Base-by-base conservation (phyloP, 1,284 basidiomycete genomes). In the Melampsora americana region DNA sequence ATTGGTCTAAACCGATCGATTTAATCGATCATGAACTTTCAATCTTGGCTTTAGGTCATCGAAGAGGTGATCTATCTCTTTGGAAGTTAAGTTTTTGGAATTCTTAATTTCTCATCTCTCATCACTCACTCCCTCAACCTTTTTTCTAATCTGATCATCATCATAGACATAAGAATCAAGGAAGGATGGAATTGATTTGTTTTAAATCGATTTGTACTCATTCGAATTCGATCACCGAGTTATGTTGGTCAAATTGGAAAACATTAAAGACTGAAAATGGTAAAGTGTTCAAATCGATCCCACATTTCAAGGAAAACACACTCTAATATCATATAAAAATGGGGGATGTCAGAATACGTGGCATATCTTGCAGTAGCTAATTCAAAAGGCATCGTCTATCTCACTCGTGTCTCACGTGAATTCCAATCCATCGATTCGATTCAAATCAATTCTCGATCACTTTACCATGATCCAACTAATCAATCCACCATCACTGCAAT, bases 11-110 rank as follows among this genome's bases (percentile, higher is more conserved):
- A 16, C 16, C 35, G 35, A 26, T 30, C 18, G 62, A n/a, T 7
- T 28, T 59, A 9, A 23, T 50, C 30, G 62, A 66, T 35, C 44
- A 30, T 16, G 62, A 65, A 53, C 61, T 66, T n/a, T 73, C 70
- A 12, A 26, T 73, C 44, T 61, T 73, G 35, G 70, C 70, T 20
- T 20, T 73, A 5, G 70, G 70, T 16, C 62, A 66, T 44, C 44
- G 70, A 26, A 65, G 70, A 56, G 70, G 70, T 23, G 62, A 73
- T 73, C 0, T 73, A 32, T 73, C 70, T 35, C 32, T 73, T n/a
- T 73, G 70, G 70, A 56, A 44, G 70, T 73, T 62, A 3, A 59
- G 16, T 50, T 26, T n/a, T 30, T 61, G 20, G 9, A 11, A 12
- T 23, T 61, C 11, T n/a, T 26, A 11, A 20, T 26, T n/a, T 30